Conservation (phyloP, 1,284 basidiomycete species). For the Ganoderma boninense region DNA sequence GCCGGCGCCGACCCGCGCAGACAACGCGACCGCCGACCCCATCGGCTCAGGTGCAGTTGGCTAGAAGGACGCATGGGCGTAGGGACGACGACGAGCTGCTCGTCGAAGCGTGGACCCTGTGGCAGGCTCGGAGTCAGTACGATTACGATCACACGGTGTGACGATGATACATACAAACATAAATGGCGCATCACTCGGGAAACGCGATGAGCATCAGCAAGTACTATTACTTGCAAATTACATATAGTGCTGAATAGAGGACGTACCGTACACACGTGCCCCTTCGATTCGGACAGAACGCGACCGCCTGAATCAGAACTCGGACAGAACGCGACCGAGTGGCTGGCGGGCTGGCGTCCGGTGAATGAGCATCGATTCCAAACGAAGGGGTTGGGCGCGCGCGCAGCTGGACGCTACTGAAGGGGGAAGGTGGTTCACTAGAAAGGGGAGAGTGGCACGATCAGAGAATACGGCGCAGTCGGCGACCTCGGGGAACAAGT, state of each 20-base stretch:
- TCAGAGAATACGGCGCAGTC: neutral
- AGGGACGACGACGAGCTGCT: neutral
- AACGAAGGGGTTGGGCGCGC: too few relatives aligned
- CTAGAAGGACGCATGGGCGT: neutral
- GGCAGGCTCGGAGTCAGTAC: neutral
- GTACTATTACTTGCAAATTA: neutral
- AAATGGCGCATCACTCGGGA: neutral
- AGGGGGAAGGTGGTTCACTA: neutral
- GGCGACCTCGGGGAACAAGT: neutral
- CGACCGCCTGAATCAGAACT: too few relatives aligned
- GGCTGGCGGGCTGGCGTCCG: neutral
- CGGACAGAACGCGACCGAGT: neutral
- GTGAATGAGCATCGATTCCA: neutral
- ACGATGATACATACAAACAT: neutral
- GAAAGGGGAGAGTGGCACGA: neutral
- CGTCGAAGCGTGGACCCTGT: neutral
- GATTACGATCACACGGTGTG: neutral
- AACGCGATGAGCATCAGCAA: neutral
- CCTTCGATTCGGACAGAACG: too few relatives aligned
- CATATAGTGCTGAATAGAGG: neutral
- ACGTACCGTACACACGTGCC: neutral
- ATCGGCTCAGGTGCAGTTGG: neutral
- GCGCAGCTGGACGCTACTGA: too few relatives aligned
- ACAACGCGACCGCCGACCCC: neutral
- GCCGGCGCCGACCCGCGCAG: conserved; percentile 5